Conservation (phyloP, 2,329 filamentous ascomycete species). For the Calonectria fujianensis region DNA sequence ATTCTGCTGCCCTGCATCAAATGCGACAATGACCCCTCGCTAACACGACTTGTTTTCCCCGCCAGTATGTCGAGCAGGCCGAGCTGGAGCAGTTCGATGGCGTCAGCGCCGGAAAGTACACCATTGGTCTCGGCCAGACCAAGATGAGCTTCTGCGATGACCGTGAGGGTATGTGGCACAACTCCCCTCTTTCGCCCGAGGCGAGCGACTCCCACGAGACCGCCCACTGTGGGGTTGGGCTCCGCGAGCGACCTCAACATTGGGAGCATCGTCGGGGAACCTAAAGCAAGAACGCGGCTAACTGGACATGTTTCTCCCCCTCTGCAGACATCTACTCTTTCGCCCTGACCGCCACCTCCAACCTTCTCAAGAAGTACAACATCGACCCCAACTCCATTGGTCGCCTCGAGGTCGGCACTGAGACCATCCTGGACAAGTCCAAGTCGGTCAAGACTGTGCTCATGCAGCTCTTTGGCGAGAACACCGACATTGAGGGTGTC, state of each 20-base stretch:
- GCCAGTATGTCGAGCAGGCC: slow-evolving; percentile 86
- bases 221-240: slow-evolving; percentile 19
- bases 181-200: slow-evolving; percentile 39
- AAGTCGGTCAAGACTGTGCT: slow-evolving; percentile 93
- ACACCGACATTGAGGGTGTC: slow-evolving; percentile 89
- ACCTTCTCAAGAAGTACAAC: slow-evolving; percentile 87
- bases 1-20: slow-evolving; percentile 36
- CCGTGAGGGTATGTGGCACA: slow-evolving; percentile 79
- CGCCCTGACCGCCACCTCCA: slow-evolving; percentile 84
- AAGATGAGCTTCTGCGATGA: slow-evolving; percentile 96
- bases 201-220: slow-evolving; percentile 36
- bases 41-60: slow-evolving; percentile 48
- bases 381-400: slow-evolving; percentile 87
- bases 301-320: slow-evolving; percentile 28
- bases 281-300: slow-evolving; percentile 38
- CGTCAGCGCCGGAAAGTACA: slow-evolving; percentile 88
- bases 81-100: slow-evolving; percentile 93
- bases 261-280: slow-evolving; percentile 1
- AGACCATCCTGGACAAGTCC: slow-evolving; percentile 91
- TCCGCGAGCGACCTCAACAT: not conserved
- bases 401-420: slow-evolving; percentile 88
- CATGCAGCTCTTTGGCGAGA: slow-evolving; percentile 90
- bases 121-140: slow-evolving; percentile 92
- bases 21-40: slow-evolving; percentile 46
- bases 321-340: slow-evolving; percentile 89